A percentile compares a stretch with the other conserved stretches of the same genome.
Conservation (phyloP, 306 rosid genomes). For the Inga leiocalycina region DNA sequence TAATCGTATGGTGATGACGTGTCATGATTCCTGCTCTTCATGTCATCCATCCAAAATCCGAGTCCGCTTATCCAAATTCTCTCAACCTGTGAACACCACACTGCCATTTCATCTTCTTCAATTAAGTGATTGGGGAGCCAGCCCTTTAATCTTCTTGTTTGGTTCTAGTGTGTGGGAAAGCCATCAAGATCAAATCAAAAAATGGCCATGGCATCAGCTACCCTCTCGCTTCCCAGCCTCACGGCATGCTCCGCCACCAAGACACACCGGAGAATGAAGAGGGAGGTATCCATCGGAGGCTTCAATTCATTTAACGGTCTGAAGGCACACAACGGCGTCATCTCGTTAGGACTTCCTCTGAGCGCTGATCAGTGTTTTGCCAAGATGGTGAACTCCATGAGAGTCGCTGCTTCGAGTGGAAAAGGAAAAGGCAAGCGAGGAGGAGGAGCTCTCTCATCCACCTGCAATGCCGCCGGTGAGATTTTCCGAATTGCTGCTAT, state of each 20-base stretch:
- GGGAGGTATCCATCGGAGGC: neutral
- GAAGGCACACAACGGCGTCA: slow-evolving; percentile 17
- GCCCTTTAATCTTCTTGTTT: neutral
- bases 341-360: neutral
- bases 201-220: slow-evolving; percentile 25
- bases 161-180: neutral
- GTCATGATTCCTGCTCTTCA: neutral
- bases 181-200: neutral
- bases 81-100: neutral
- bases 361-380: slow-evolving; percentile 23
- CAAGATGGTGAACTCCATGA: slow-evolving; percentile 1
- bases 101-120: neutral
- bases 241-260: neutral
- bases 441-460: slow-evolving; percentile 19
- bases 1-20: neutral
- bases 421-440: neutral
- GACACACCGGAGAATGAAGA: neutral
- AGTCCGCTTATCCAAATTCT: neutral
- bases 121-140: neutral
- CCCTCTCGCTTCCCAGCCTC: neutral
- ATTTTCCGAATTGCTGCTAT: slow-evolving; percentile 7
- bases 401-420: neutral
- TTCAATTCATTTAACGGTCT: slow-evolving; percentile 20
- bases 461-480: slow-evolving; percentile 30
- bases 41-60: neutral